These are phyloP conservation scores for Dorcoceras hygrometricum DNA, from an alignment of 257 asterid genomes.

Conservation along the genomic window DNA sequence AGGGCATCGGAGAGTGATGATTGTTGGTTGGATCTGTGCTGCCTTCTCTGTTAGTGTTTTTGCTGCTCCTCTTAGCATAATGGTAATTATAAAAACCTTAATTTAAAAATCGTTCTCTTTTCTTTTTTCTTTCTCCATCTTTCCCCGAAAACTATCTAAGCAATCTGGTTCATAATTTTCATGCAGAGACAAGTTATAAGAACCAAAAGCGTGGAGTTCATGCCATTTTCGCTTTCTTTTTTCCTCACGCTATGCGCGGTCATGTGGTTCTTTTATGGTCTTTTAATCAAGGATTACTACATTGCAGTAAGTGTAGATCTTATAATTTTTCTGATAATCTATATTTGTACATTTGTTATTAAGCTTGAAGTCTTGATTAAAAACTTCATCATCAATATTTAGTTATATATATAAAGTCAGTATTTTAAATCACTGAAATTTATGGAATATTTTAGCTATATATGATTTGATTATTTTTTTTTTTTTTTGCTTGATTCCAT, in stretches of 20 bases:
- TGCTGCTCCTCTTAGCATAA: constrained; percentile 77
- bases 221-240: constrained; percentile 71
- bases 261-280: constrained; percentile 83
- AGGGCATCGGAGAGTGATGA: constrained; percentile 29
- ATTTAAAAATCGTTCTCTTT: too few species aligned
- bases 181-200: constrained; percentile 34
- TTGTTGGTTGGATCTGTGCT: constrained; percentile 84
- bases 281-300: constrained; percentile 56
- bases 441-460: not conserved
- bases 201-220: constrained; percentile 75
- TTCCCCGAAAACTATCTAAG: too few species aligned
- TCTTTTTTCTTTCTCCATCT: too few species aligned
- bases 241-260: constrained; percentile 71
- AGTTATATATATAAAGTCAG: too few species aligned
- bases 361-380: too few species aligned
- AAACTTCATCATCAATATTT: too few species aligned
- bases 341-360: too few species aligned
- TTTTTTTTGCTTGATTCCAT: not conserved
- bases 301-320: constrained; percentile 86
- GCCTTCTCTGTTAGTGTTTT: constrained; percentile 64
- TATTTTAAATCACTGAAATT: not conserved
- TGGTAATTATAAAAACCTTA: constrained; percentile 60
- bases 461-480: too few species aligned
- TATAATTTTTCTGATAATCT: too few species aligned
- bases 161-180: not conserved